Evolutionary conservation across 2,329 filamentous ascomycete species (phyloP).

Genomic region (Parascedosporium putredinis): DNA sequence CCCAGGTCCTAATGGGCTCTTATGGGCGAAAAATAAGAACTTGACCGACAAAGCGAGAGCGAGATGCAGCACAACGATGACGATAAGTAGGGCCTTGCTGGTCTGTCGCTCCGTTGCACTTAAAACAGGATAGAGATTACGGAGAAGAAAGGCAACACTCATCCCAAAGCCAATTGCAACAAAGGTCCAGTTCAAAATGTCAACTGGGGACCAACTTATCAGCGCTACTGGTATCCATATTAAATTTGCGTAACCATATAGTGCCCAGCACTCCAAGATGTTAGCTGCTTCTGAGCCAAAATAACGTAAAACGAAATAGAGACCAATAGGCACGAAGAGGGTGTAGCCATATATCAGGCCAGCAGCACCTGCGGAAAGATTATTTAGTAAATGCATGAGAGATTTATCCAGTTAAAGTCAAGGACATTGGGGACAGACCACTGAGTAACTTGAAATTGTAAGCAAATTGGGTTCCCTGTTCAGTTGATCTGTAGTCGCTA

Average conservation of each 20-base stretch:
- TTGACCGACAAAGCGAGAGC: constrained; percentile 92
- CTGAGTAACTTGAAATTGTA: constrained; percentile 89
- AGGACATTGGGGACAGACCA: constrained; percentile 38
- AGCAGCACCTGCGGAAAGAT: constrained; percentile 52
- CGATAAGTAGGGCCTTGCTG: constrained; percentile 74
- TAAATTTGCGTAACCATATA: constrained; percentile 94
- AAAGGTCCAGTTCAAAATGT: constrained; percentile 85
- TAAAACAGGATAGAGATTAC: constrained; percentile 84
- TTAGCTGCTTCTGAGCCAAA: constrained; percentile 92
- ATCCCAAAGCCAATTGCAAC: constrained; percentile 76
- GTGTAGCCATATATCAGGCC: constrained; percentile 96
- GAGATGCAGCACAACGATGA: constrained; percentile 77
- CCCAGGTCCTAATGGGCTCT: constrained; percentile 37
- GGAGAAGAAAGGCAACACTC: constrained; percentile 72
- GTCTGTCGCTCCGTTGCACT: constrained; percentile 88
- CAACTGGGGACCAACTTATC: constrained; percentile 80
- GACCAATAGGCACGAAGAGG: constrained; percentile 66
- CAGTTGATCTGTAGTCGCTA: constrained; percentile 70
- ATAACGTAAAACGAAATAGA: constrained; percentile 87
- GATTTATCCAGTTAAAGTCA: neutral
- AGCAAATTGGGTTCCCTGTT: constrained; percentile 61
- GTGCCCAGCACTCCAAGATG: constrained; percentile 84
- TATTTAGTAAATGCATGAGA: neutral
- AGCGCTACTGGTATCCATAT: constrained; percentile 94
- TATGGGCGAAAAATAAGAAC: constrained; percentile 87